These are phyloP conservation scores for Bipolaris zeicola DNA, from an alignment of 2,329 filamentous ascomycete genomes.

Conservation along the genomic window DNA sequence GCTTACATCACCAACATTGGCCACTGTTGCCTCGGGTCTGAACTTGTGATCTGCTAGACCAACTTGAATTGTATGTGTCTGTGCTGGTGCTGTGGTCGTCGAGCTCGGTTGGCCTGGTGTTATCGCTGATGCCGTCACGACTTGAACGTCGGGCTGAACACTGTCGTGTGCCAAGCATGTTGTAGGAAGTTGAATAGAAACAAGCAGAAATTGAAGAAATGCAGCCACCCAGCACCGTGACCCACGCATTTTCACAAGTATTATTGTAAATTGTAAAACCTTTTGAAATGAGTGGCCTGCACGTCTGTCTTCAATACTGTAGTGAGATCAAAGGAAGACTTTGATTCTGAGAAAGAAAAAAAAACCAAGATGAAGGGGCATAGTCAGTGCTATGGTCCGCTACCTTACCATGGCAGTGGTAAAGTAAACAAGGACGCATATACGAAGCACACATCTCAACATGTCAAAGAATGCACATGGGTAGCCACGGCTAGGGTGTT, in stretches of 20 bases:
- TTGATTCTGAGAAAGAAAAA: slow-evolving; percentile 7
- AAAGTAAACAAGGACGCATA: slow-evolving; percentile 9
- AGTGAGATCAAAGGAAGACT: not conserved
- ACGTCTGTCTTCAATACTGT: not conserved
- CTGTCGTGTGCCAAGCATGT: slow-evolving; percentile 17
- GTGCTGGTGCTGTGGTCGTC: slow-evolving; percentile 22
- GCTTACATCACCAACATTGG: slow-evolving; percentile 47
- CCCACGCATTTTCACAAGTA: not conserved
- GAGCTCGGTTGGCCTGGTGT: slow-evolving; percentile 10
- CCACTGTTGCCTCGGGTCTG: slow-evolving; percentile 46
- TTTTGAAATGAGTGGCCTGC: not conserved
- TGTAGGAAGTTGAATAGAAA: slow-evolving; percentile 1
- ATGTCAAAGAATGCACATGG: slow-evolving; percentile 8
- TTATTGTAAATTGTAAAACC: not conserved
- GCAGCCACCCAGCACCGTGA: not conserved
- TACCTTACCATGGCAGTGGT: slow-evolving; percentile 5
- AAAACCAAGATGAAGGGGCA: not conserved
- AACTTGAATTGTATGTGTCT: slow-evolving; percentile 45
- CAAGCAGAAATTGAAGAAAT: not conserved
- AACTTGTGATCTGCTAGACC: slow-evolving; percentile 48
- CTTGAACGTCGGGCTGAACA: not conserved
- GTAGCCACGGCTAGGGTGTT: slow-evolving; percentile 15
- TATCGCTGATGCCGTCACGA: slow-evolving; percentile 6
- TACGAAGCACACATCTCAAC: slow-evolving; percentile 1
- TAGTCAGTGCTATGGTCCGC: not conserved